Percentiles rank a stretch among this genome's conserved stretches.
These are phyloP conservation scores for Lentinula sp. DNA, from an alignment of 768 basidiomycete species.

Conservation along the genomic window DNA sequence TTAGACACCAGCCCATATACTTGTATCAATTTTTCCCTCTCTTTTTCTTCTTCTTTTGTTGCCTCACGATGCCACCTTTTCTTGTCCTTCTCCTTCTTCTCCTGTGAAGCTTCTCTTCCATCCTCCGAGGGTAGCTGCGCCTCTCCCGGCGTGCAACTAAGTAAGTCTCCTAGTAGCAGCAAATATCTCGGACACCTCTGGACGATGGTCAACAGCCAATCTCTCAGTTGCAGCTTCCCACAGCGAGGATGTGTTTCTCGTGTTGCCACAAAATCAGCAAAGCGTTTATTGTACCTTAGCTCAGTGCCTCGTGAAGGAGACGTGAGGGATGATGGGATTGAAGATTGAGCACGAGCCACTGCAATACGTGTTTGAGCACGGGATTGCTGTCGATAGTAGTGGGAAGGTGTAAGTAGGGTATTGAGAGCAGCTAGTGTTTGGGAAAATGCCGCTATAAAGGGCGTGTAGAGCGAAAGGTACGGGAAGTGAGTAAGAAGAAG, in stretches of 20 bases:
- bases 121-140: neutral
- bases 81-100: neutral
- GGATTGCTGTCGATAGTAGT: slow-evolving; percentile 10
- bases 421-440: slow-evolving; percentile 53
- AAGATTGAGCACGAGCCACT: neutral
- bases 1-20: slow-evolving; percentile 68
- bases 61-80: slow-evolving; percentile 5
- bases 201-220: slow-evolving; percentile 84
- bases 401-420: slow-evolving; percentile 41
- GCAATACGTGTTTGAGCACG: slow-evolving; percentile 1
- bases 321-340: neutral
- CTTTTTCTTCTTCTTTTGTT: slow-evolving; percentile 50
- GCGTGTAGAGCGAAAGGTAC: slow-evolving; percentile 82
- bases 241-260: slow-evolving; percentile 69
- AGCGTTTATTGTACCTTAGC: slow-evolving; percentile 23
- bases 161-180: slow-evolving; percentile 76
- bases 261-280: slow-evolving; percentile 54
- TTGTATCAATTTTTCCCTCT: slow-evolving; percentile 52
- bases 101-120: neutral
- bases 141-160: slow-evolving; percentile 42
- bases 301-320: slow-evolving; percentile 12
- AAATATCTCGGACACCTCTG: slow-evolving; percentile 87
- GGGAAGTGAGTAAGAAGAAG: slow-evolving; percentile 79
- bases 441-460: slow-evolving; percentile 77
- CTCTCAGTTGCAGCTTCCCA: slow-evolving; percentile 68